Evolutionary conservation across 2,329 filamentous ascomycete genomes (phyloP), one percentile per base, ranked within the genome.

Genomic region (Calonectria hawksworthii): DNA sequence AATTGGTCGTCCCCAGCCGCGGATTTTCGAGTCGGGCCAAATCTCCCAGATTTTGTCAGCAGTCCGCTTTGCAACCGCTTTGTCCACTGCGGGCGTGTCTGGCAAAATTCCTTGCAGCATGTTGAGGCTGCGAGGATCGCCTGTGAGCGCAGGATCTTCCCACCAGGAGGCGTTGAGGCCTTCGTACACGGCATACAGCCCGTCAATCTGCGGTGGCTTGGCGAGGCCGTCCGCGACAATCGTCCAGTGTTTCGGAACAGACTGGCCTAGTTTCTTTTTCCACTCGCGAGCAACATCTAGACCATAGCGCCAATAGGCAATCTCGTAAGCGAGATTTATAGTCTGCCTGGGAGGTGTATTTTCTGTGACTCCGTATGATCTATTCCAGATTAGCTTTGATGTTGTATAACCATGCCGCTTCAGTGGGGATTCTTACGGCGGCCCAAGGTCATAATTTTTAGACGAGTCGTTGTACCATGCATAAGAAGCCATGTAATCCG

Each of bases 271-370:
- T 4, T 90, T 85, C 61, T 82, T 73, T 78, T 89, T 90, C 91
- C 91, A 93, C 13, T 82, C 77, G 3, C 85, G 83, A 4, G 91
- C 91, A 1, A 92, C 81, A 30, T 89, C 86, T 21, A 92, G 85
- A 1, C 91, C 91, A 74, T 92, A 92, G 21, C 89, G 86, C 90
- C 90, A 92, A 81, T 93, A 93, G 9, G 90, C 88, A 8, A 90
- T 83, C 83, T 93, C 91, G 71, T 92, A 93, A 0, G 90, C 88
- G 23, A 91, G 89, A 77, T 92, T 92, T 3, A 89, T 80, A 0
- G 90, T 92, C 1, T 79, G 82, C 74, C 92, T 92, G 0, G 90
- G 90, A 14, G 87, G 86, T 0, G 91, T 92, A 76, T 92, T 93
- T 78, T 93, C 91, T 1, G 88, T 86, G 0, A 85, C 87, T 0